These are phyloP conservation scores for Ligustrum vulgare DNA, from an alignment of 257 asterid genomes.

Conservation along the genomic window DNA sequence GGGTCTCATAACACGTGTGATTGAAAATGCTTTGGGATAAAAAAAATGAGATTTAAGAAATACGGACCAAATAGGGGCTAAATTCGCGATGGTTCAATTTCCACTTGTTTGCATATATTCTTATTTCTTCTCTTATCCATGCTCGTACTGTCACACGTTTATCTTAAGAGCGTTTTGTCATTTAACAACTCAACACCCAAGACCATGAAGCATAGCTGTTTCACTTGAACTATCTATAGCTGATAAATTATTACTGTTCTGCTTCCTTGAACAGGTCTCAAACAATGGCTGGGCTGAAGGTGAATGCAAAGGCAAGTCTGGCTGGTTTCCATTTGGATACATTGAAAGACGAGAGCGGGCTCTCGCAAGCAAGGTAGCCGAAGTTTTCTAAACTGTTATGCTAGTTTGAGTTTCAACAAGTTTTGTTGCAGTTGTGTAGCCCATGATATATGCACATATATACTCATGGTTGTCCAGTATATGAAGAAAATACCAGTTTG, in stretches of 20 bases:
- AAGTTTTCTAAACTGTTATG: slow-evolving; percentile 54
- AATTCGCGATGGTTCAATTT: neutral
- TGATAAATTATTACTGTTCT: slow-evolving; percentile 2
- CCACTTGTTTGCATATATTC: neutral
- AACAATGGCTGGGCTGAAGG: slow-evolving; percentile 99
- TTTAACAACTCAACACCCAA: neutral
- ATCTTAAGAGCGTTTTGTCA: neutral
- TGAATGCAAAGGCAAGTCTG: slow-evolving; percentile 97
- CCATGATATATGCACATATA: slow-evolving; percentile 10
- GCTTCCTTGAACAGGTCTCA: slow-evolving; percentile 57
- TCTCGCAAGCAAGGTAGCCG: slow-evolving; percentile 96
- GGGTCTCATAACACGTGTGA: too few relatives aligned
- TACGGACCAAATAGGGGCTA: neutral
- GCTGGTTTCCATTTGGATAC: slow-evolving; percentile 96
- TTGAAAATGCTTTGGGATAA: too few relatives aligned
- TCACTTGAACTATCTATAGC: neutral
- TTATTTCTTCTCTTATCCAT: neutral
- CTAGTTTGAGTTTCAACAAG: slow-evolving; percentile 12
- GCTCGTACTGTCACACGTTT: neutral
- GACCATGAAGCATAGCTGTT: neutral
- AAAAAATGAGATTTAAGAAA: too few relatives aligned
- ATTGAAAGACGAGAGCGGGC: slow-evolving; percentile 92
- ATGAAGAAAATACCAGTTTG: slow-evolving; percentile 19
- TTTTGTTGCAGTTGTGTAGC: slow-evolving; percentile 3
- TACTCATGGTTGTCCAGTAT: slow-evolving; percentile 16